Conservation (phyloP, 108 stramenopile genomes). For the Aureococcus anophagefferens region DNA sequence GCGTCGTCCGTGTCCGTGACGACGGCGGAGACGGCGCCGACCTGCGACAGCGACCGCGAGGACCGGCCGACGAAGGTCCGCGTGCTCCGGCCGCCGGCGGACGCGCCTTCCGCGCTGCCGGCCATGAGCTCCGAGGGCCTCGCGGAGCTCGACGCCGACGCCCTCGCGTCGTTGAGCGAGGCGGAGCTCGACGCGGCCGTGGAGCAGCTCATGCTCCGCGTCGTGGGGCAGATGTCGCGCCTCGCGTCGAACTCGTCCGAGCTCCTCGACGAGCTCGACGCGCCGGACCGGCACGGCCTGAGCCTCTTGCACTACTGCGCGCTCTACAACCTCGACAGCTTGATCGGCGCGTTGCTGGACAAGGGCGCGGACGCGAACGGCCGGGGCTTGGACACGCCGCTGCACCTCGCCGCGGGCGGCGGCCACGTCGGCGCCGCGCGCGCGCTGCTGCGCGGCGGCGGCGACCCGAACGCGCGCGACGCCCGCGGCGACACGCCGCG, state of each 20-base stretch:
- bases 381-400: slow-evolving; percentile 10
- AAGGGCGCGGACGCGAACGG: slow-evolving; percentile 10
- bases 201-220: slow-evolving; percentile 35
- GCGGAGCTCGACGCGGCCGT: slow-evolving; percentile 32
- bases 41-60: not conserved
- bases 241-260: slow-evolving; percentile 9
- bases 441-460: slow-evolving; percentile 18
- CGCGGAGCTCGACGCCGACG: too few species aligned
- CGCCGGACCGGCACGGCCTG: slow-evolving; percentile 22
- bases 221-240: slow-evolving; percentile 28
- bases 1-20: not conserved
- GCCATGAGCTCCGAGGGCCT: too few species aligned
- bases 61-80: too few species aligned
- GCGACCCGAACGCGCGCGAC: slow-evolving; percentile 8
- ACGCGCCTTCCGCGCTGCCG: too few species aligned
- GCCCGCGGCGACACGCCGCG: slow-evolving; percentile 10
- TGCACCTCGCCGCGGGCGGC: slow-evolving; percentile 31
- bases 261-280: slow-evolving; percentile 27
- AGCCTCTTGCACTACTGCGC: slow-evolving; percentile 34
- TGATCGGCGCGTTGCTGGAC: slow-evolving; percentile 29
- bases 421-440: slow-evolving; percentile 19
- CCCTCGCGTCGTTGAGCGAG: slow-evolving; percentile 2
- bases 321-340: slow-evolving; percentile 25
- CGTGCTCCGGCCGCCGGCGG: too few species aligned
- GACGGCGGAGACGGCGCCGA: not conserved